Percentiles rank a stretch among this genome's conserved stretches.
phyloP scores from a whole-genome alignment of 2,329 filamentous ascomycete genomes.

The Chrysosporium queenslandicum region DNA sequence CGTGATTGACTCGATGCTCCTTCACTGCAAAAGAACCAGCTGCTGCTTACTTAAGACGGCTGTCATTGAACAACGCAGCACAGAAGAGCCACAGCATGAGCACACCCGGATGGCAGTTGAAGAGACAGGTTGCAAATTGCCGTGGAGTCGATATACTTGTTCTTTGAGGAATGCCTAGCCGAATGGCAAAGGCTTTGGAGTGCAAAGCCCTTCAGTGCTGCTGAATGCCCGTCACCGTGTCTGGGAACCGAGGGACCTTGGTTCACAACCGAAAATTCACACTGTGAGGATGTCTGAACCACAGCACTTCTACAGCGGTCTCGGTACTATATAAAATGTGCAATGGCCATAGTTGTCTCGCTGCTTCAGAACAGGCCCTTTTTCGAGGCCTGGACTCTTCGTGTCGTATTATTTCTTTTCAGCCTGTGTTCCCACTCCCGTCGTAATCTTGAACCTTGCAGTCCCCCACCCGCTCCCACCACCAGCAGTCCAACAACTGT shows the following conservation, averaged over 20 bases:
- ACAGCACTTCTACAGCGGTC: not conserved
- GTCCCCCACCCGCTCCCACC: not conserved
- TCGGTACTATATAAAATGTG: not conserved
- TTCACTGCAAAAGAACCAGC: too few species aligned
- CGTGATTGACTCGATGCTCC: too few species aligned
- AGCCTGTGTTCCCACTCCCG: not conserved
- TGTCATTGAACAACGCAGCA: too few species aligned
- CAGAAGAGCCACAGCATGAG: too few species aligned
- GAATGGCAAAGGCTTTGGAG: too few species aligned
- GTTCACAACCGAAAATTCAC: not conserved
- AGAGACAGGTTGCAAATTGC: too few species aligned
- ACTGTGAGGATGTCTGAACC: not conserved
- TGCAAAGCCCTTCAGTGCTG: not conserved
- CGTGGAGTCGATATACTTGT: too few species aligned
- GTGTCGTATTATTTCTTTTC: not conserved
- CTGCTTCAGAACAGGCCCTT: not conserved
- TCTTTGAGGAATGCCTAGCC: too few species aligned
- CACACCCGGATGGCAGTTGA: too few species aligned
- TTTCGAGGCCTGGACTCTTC: not conserved
- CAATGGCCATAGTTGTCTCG: not conserved
- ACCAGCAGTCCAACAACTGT: not conserved
- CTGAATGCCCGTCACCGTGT: not conserved
- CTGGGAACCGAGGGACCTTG: constrained; percentile 2
- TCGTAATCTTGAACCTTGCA: not conserved
- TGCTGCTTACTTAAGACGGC: too few species aligned